These are phyloP conservation scores for Rhypophila decipiens DNA, from an alignment of 495 filamentous ascomycete genomes.

Conservation along the genomic window DNA sequence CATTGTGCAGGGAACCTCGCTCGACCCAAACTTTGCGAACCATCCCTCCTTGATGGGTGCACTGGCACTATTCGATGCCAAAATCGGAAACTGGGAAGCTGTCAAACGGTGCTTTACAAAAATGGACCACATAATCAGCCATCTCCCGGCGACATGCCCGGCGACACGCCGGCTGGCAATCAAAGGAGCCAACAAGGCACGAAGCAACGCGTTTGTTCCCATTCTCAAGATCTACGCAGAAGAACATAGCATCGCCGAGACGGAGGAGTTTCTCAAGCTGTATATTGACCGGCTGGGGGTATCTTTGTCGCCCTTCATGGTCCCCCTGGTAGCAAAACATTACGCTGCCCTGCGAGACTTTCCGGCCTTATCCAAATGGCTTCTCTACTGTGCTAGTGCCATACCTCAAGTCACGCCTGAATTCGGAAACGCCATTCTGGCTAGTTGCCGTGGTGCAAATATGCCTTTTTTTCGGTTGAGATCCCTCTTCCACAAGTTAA, in stretches of 20 bases:
- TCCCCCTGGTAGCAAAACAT: slow-evolving; percentile 40
- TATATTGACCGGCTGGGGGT: slow-evolving; percentile 31
- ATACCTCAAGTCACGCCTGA: slow-evolving; percentile 29
- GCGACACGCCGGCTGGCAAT: too few species aligned
- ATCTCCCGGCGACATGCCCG: too few species aligned
- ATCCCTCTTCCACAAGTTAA: slow-evolving; percentile 27
- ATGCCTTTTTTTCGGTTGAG: slow-evolving; percentile 34
- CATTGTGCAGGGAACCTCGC: slow-evolving; percentile 10
- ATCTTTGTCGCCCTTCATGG: slow-evolving; percentile 25
- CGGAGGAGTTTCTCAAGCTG: slow-evolving; percentile 32
- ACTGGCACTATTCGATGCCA: slow-evolving; percentile 34
- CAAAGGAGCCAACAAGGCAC: slow-evolving; percentile 9
- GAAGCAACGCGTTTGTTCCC: slow-evolving; percentile 29
- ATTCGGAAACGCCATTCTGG: slow-evolving; percentile 38
- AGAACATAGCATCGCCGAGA: slow-evolving; percentile 33
- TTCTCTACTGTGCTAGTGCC: slow-evolving; percentile 23
- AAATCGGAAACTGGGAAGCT: slow-evolving; percentile 38
- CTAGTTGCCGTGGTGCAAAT: slow-evolving; percentile 28
- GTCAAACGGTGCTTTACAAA: slow-evolving; percentile 29
- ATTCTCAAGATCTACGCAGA: slow-evolving; percentile 39
- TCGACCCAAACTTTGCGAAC: slow-evolving; percentile 13
- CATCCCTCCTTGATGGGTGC: slow-evolving; percentile 28
- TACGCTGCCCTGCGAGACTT: slow-evolving; percentile 38
- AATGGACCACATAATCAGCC: too few species aligned
- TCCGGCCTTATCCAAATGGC: slow-evolving; percentile 28